These are phyloP conservation scores for Paraleonurus japonicus DNA, from an alignment of 257 asterid genomes.

Conservation along the genomic window DNA sequence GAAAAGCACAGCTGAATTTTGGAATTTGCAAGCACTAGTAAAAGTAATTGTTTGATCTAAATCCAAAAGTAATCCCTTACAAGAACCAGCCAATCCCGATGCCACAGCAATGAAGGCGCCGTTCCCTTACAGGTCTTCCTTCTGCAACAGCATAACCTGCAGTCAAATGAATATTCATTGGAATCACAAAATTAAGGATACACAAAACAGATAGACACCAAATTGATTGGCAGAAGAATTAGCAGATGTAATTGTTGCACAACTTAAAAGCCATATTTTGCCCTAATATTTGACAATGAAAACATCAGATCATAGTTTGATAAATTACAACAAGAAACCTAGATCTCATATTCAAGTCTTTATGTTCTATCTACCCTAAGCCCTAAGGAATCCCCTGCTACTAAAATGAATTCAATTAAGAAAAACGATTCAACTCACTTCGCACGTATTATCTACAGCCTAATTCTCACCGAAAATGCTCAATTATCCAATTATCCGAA, in stretches of 20 bases:
- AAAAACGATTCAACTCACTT: neutral
- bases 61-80: slow-evolving; percentile 36
- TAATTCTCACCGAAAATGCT: slow-evolving; percentile 4
- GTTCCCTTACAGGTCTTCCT: slow-evolving; percentile 61
- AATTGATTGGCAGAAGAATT: too few relatives aligned
- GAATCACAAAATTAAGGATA: neutral
- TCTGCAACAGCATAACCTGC: slow-evolving; percentile 72
- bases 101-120: slow-evolving; percentile 82
- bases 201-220: neutral
- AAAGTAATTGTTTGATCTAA: neutral
- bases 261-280: neutral
- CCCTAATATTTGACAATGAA: neutral
- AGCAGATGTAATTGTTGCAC: neutral
- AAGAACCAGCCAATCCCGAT: slow-evolving; percentile 85
- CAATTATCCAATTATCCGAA: slow-evolving; percentile 22
- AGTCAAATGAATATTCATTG: neutral
- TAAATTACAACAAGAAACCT: neutral
- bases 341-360: slow-evolving; percentile 20
- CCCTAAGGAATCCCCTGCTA: slow-evolving; percentile 17
- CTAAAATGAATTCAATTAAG: neutral
- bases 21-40: slow-evolving; percentile 9
- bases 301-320: slow-evolving; percentile 14
- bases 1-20: neutral
- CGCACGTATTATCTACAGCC: neutral
- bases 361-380: neutral